These are phyloP conservation scores for Alliaria petiolata DNA, from an alignment of 345 rosid genomes.

Conservation along the genomic window DNA sequence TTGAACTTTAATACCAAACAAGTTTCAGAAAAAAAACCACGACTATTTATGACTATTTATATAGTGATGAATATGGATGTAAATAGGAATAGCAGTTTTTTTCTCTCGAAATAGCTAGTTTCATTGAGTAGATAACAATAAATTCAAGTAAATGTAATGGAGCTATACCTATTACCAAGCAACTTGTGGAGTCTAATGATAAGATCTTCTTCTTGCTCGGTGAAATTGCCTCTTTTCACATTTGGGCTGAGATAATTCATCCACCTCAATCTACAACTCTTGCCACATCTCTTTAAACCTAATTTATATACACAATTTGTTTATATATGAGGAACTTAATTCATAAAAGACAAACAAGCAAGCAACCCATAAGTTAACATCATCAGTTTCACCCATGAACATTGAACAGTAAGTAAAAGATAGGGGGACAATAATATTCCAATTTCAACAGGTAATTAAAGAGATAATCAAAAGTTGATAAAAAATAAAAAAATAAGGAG, in stretches of 20 bases:
- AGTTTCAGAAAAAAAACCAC: not conserved
- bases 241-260: slow-evolving; percentile 56
- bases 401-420: not conserved
- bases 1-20: too few species aligned
- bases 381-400: not conserved
- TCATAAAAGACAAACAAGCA: not conserved
- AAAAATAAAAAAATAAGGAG: too few species aligned
- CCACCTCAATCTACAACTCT: slow-evolving; percentile 70
- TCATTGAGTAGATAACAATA: not conserved
- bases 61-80: slow-evolving; percentile 2
- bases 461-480: too few species aligned
- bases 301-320: not conserved
- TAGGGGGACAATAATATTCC: not conserved
- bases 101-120: not conserved
- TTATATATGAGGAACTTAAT: not conserved
- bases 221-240: slow-evolving; percentile 44
- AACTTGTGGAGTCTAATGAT: slow-evolving; percentile 61
- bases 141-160: not conserved
- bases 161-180: slow-evolving; percentile 54
- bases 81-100: not conserved
- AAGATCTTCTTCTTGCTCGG: slow-evolving; percentile 60
- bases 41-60: not conserved
- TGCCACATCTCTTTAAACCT: slow-evolving; percentile 68
- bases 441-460: not conserved
- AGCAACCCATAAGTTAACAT: not conserved